Percentiles rank a stretch among this genome's conserved stretches.
Conservation (phyloP, 495 filamentous ascomycete species). For the Neurospora sp. region DNA sequence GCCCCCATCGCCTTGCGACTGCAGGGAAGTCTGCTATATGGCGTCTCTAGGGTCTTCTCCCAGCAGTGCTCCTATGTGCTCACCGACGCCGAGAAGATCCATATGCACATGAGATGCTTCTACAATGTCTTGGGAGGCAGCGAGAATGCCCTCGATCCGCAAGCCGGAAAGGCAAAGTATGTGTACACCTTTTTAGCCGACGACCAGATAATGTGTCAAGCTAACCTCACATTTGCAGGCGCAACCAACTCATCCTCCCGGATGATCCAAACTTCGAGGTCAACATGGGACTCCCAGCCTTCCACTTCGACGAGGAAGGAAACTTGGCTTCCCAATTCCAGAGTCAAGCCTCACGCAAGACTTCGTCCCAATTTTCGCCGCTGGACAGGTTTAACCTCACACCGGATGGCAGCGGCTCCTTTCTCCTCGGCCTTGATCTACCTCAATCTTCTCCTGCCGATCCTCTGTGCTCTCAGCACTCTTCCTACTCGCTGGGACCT, state of each 20-base stretch:
- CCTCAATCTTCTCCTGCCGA: slow-evolving; percentile 9
- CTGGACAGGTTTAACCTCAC: slow-evolving; percentile 5
- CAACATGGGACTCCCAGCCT: slow-evolving; percentile 17
- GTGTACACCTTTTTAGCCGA: slow-evolving; percentile 4
- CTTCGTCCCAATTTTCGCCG: slow-evolving; percentile 35
- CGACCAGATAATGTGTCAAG: not conserved
- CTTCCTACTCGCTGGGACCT: slow-evolving; percentile 5
- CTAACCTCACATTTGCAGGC: slow-evolving; percentile 38
- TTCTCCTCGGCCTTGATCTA: slow-evolving; percentile 13
- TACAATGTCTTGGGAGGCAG: slow-evolving; percentile 34
- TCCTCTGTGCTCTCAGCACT: slow-evolving; percentile 3
- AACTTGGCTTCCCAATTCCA: slow-evolving; percentile 15
- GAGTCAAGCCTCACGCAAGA: slow-evolving; percentile 34
- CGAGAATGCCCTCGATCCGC: slow-evolving; percentile 51
- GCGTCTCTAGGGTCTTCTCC: slow-evolving; percentile 71
- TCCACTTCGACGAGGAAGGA: slow-evolving; percentile 47
- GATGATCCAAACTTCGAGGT: slow-evolving; percentile 80
- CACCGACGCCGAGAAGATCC: slow-evolving; percentile 65
- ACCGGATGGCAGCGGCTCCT: slow-evolving; percentile 10
- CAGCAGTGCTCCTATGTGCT: slow-evolving; percentile 84
- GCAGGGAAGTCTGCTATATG: slow-evolving; percentile 83
- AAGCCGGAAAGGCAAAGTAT: slow-evolving; percentile 65
- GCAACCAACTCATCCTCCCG: slow-evolving; percentile 63
- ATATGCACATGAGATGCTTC: slow-evolving; percentile 59
- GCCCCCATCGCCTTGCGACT: slow-evolving; percentile 87